Base-by-base conservation (phyloP, 2,329 filamentous ascomycete genomes). In the Fusarium mexicanum region DNA sequence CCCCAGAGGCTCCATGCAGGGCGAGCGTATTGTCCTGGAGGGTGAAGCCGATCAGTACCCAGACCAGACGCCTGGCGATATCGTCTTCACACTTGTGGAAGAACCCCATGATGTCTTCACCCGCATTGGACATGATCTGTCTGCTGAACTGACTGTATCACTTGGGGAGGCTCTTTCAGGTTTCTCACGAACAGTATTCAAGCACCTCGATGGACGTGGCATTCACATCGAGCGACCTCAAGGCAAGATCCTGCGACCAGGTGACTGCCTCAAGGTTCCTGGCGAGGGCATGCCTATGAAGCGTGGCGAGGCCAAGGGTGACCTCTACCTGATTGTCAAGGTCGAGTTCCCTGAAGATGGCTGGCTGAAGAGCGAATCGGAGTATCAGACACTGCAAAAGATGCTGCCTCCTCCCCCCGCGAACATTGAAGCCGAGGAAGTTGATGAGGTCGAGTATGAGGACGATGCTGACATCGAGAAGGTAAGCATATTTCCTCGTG, bases 221-320 rank as follows among this genome's bases (percentile, higher is more conserved):
- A 96, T 99, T 67, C 89, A 92, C 66, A 87, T 99, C 53, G 88
- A 91, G 62, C 92, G 96, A 75, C 90, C 93, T 22, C 90, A 93
- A 78, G 96, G 96, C 76, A 93, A 95, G 81, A 88, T 98, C 59
- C 84, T 99, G 41, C 90, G 91, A 33, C 95, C 96, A 0, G 92
- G 91, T 33, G 94, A 99, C 80, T 90, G 96, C 13, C 87, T 99
- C 77, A 98, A 95, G 86, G 86, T 99, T 3, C 83, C 88, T 5
- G 95, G 94, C 33, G 96, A 99, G 85, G 96, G 96, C 69, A 99
- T 99, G 96, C 96, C 96, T 5, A 83, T 92, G 77, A 98, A 98
- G 88, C 91, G 92, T 65, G 94, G 92, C 72, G 96, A 99, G 44
- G 80, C 85, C 9, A 94, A 91, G 80, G 96, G 96, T 48, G 95